Evolutionary conservation across 352 stramenopile genomes (phyloP).

Genomic region (Pythium folliculosum): DNA sequence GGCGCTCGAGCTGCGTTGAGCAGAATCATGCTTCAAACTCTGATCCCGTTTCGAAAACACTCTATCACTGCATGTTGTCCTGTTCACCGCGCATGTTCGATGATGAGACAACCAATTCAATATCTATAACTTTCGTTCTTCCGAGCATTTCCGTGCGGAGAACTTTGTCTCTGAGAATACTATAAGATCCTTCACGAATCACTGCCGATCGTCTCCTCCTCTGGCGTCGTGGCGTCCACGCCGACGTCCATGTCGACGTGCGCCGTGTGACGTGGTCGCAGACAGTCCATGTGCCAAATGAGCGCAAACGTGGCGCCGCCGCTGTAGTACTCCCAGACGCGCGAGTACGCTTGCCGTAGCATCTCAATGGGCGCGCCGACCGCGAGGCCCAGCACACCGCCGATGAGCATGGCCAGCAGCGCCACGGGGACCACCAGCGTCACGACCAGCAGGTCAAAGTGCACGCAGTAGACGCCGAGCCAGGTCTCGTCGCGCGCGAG

Average conservation of each 20-base stretch:
- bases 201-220: too few relatives aligned
- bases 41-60: conserved; percentile 42
- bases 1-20: conserved; percentile 55
- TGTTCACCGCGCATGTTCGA: conserved; percentile 30
- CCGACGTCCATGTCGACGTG: background rate
- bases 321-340: background rate
- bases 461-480: conserved; percentile 1
- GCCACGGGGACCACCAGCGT: conserved; percentile 3
- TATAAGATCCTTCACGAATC: background rate
- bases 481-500: conserved; percentile 6
- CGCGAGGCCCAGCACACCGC: conserved; percentile 4
- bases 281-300: conserved; percentile 2
- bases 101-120: conserved; percentile 72
- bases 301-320: background rate
- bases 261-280: background rate
- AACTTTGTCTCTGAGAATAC: conserved; percentile 51
- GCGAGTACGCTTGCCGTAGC: background rate
- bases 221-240: background rate
- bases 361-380: background rate
- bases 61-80: background rate
- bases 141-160: conserved; percentile 70
- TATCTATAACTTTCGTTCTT: conserved; percentile 91
- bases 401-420: background rate
- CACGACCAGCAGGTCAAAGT: conserved; percentile 2
- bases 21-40: conserved; percentile 75